Percentiles rank a stretch among this genome's conserved stretches.
Conservation (phyloP, 805 yeast genomes). For the Priceomyces fermenticarens region DNA sequence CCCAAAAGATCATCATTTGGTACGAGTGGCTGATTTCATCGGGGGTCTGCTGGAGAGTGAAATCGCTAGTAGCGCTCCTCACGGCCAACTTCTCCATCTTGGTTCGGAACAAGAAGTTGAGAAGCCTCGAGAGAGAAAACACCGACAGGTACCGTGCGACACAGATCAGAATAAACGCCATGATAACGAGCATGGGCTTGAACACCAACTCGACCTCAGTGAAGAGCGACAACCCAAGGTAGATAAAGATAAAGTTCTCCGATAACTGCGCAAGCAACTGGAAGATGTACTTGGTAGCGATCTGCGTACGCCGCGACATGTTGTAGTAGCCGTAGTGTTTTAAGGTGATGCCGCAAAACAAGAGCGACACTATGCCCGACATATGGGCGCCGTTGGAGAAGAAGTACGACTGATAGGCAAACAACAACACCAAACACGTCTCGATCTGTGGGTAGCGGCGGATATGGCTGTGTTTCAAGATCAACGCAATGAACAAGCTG, state of each 20-base stretch:
- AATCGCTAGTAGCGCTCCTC: conserved; percentile 36
- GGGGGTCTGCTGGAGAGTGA: conserved; percentile 43
- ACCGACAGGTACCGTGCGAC: conserved; percentile 97
- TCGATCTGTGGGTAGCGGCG: conserved; percentile 96
- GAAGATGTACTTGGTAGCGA: conserved; percentile 92
- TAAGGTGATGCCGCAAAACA: conserved; percentile 94
- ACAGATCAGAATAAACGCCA: conserved; percentile 87
- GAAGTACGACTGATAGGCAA: conserved; percentile 95
- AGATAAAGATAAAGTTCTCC: conserved; percentile 95
- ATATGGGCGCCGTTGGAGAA: conserved; percentile 98
- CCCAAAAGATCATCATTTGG: conserved; percentile 99
- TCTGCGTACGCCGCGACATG: conserved; percentile 96
- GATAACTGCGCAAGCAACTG: conserved; percentile 92
- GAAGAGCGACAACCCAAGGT: conserved; percentile 88
- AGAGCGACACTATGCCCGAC: conserved; percentile 95
- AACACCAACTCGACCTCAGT: conserved; percentile 95
- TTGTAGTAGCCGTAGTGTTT: conserved; percentile 96
- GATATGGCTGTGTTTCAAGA: conserved; percentile 88
- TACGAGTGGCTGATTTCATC: conserved; percentile 94
- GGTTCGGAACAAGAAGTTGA: conserved; percentile 74
- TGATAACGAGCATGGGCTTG: conserved; percentile 87
- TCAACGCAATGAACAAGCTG: conserved; percentile 85
- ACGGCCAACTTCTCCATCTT: conserved; percentile 44
- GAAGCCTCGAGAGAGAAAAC: conserved; percentile 82
- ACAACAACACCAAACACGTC: conserved; percentile 83